phyloP scores from a whole-genome alignment of 2,329 filamentous ascomycete species.

The Aaosphaeria arxii region DNA sequence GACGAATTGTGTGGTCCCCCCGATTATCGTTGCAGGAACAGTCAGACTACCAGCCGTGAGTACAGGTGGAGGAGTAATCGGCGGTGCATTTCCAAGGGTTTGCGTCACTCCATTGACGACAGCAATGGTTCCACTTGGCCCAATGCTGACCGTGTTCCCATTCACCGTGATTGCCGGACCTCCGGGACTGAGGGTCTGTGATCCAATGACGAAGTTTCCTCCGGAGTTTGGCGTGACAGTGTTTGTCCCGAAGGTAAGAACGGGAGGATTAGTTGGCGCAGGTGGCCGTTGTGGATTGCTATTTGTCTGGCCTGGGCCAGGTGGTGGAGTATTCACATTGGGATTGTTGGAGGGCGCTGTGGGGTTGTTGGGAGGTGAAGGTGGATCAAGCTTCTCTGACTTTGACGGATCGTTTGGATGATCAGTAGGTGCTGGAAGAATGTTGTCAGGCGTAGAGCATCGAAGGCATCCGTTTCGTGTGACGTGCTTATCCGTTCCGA shows the following conservation, averaged over 20 bases:
- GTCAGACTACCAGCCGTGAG: conserved; percentile 18
- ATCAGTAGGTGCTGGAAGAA: background rate
- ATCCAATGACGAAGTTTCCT: conserved; percentile 32
- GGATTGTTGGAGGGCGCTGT: no score
- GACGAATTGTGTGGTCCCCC: conserved; percentile 22
- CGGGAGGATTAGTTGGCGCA: conserved; percentile 13
- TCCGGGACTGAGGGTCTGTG: conserved; percentile 31
- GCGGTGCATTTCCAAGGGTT: conserved; percentile 18
- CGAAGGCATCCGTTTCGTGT: conserved; percentile 23
- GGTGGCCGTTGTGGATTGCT: conserved; percentile 11
- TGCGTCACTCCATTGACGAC: conserved; percentile 35
- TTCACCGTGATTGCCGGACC: conserved; percentile 34
- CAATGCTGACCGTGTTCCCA: conserved; percentile 33
- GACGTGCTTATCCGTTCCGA: conserved; percentile 22
- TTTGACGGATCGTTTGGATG: background rate
- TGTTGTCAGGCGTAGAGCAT: conserved; percentile 4
- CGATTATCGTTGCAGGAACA: conserved; percentile 19
- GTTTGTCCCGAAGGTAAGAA: conserved; percentile 23
- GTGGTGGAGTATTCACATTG: no score
- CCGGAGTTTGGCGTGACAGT: conserved; percentile 29
- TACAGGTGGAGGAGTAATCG: conserved; percentile 12
- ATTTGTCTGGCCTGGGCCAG: conserved; percentile 20
- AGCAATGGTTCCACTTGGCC: conserved; percentile 33
- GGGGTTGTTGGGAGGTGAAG: no score
- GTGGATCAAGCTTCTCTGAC: background rate